Evolutionary conservation across 108 stramenopile genomes (phyloP).

Genomic region (Conticribra weissflogii): DNA sequence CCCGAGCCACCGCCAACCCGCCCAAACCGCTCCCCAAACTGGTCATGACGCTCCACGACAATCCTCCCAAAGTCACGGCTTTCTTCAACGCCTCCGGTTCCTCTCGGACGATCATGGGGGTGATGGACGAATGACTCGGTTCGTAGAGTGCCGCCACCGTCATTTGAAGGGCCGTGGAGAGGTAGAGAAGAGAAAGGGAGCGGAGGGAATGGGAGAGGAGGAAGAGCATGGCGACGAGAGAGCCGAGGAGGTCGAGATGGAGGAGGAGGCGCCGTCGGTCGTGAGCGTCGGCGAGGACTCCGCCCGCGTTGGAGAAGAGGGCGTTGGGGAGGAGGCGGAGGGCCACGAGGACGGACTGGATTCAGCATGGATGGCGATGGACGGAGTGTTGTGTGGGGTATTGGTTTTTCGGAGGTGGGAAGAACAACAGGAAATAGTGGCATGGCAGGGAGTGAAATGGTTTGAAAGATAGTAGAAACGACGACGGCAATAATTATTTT

Average conservation of each 20-base stretch:
- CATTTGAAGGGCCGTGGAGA: constrained; percentile 60
- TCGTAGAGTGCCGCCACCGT: constrained; percentile 64
- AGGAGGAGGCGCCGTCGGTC: constrained; percentile 70
- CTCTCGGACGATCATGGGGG: constrained; percentile 62
- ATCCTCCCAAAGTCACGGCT: constrained; percentile 62
- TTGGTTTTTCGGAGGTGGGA: too few relatives aligned
- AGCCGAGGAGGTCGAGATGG: constrained; percentile 57
- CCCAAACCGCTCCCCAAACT: constrained; percentile 63
- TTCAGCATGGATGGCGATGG: background rate
- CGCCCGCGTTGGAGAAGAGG: constrained; percentile 62
- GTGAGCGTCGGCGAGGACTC: constrained; percentile 63
- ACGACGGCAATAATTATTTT: background rate
- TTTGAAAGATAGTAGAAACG: background rate
- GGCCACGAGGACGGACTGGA: constrained; percentile 56
- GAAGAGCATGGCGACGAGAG: constrained; percentile 48
- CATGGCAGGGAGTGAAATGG: background rate
- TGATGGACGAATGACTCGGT: constrained; percentile 54
- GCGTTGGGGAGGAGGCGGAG: constrained; percentile 69
- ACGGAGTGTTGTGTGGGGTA: too few relatives aligned
- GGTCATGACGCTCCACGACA: constrained; percentile 66
- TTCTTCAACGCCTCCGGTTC: constrained; percentile 65
- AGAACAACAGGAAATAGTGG: background rate
- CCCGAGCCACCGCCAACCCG: constrained; percentile 47
- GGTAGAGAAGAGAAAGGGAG: constrained; percentile 57
- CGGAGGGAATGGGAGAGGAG: constrained; percentile 47